Evolutionary conservation across 495 filamentous ascomycete species (phyloP).

Genomic region (Talaromyces proteolyticus): DNA sequence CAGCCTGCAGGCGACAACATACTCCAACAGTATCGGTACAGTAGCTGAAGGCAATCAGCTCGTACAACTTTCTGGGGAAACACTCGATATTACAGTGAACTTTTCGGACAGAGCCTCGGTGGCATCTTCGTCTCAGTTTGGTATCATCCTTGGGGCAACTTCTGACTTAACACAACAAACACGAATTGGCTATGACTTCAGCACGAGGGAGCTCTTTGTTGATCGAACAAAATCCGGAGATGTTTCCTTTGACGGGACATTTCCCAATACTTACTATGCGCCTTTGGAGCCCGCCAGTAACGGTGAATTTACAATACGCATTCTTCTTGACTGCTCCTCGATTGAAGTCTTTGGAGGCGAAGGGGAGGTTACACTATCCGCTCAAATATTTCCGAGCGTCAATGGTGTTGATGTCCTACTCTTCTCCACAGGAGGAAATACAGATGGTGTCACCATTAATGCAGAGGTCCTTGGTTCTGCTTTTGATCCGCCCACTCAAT

Average conservation of each 20-base stretch:
- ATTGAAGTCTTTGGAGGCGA: conserved; percentile 28
- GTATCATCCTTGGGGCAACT: conserved; percentile 17
- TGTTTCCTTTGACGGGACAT: conserved; percentile 19
- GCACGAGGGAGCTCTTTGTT: conserved; percentile 23
- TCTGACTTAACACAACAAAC: conserved; percentile 33
- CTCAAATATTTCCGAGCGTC: conserved; percentile 26
- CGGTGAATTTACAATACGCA: conserved; percentile 15
- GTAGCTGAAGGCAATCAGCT: conserved; percentile 12
- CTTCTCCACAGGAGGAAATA: conserved; percentile 15
- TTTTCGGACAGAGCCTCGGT: conserved; percentile 12
- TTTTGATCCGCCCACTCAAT: too few species aligned
- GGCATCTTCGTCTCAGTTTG: conserved; percentile 16
- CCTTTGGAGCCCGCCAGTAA: conserved; percentile 10
- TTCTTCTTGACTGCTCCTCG: conserved; percentile 28
- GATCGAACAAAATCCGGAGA: conserved; percentile 23
- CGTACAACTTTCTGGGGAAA: conserved; percentile 11
- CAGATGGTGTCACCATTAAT: conserved; percentile 17
- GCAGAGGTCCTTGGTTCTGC: too few species aligned
- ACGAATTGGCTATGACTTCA: conserved; percentile 36
- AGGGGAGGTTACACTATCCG: conserved; percentile 23
- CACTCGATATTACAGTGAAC: conserved; percentile 16
- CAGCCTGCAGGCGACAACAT: conserved; percentile 2
- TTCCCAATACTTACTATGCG: conserved; percentile 18
- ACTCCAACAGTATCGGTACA: conserved; percentile 6
- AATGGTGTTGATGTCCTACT: conserved; percentile 15